Conservation (phyloP, 495 filamentous ascomycete genomes). For the Penicillium longicatenatum region DNA sequence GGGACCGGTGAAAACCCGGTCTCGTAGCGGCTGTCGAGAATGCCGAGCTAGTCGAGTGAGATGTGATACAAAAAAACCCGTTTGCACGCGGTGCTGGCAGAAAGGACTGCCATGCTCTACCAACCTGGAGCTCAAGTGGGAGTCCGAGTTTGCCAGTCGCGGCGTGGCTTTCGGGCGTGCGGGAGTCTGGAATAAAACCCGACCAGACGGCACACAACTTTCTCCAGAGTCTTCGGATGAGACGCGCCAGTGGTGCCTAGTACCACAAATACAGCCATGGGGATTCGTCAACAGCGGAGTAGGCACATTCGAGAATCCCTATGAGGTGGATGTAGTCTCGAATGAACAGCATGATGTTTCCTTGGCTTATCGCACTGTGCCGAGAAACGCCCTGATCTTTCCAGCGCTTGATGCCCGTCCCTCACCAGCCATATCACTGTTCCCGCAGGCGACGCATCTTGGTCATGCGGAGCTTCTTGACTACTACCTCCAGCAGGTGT, state of each 20-base stretch:
- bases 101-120: slow-evolving; percentile 43
- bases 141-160: slow-evolving; percentile 47
- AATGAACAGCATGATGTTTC: slow-evolving; percentile 31
- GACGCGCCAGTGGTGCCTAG: slow-evolving; percentile 32
- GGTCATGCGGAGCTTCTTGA: slow-evolving; percentile 39
- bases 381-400: slow-evolving; percentile 2
- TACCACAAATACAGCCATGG: slow-evolving; percentile 36
- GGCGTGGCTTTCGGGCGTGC: slow-evolving; percentile 48
- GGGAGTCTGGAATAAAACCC: slow-evolving; percentile 45
- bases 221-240: slow-evolving; percentile 22
- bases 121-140: slow-evolving; percentile 46
- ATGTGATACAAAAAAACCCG: slow-evolving; percentile 47
- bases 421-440: slow-evolving; percentile 25
- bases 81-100: slow-evolving; percentile 41
- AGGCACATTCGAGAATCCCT: slow-evolving; percentile 33
- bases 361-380: slow-evolving; percentile 2
- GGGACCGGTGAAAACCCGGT: slow-evolving; percentile 48
- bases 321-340: slow-evolving; percentile 30
- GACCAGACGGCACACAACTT: slow-evolving; percentile 9
- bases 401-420: slow-evolving; percentile 9
- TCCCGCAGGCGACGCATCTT: slow-evolving; percentile 31
- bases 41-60: slow-evolving; percentile 47
- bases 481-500: slow-evolving; percentile 47
- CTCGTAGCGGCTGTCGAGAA: slow-evolving; percentile 45
- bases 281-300: slow-evolving; percentile 43